Evolutionary conservation across 495 filamentous ascomycete genomes (phyloP).

Genomic region (Oidiodendron maius): DNA sequence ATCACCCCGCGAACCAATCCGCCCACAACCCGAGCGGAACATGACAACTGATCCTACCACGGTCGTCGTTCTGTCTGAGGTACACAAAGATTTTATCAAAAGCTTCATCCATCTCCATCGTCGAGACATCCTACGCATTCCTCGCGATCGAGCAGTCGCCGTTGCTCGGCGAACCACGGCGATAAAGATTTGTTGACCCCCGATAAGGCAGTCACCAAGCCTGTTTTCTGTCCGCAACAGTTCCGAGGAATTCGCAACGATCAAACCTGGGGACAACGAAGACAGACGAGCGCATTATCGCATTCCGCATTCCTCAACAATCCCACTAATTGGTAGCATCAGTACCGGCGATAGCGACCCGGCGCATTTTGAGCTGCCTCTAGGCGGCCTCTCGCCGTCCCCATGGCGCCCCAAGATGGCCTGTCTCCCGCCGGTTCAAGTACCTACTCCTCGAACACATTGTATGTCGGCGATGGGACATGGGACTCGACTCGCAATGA

Average conservation of each 20-base stretch:
- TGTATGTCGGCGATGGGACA: conserved; percentile 86
- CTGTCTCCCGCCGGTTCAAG: conserved; percentile 76
- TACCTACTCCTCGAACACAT: conserved; percentile 74
- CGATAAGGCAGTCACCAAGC: not conserved
- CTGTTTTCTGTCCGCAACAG: too few relatives aligned
- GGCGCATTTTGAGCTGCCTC: conserved; percentile 12
- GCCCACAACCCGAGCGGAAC: not conserved
- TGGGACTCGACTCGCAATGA: conserved; percentile 82
- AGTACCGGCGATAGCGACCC: not conserved
- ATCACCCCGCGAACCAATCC: conserved; percentile 3
- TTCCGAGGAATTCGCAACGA: not conserved
- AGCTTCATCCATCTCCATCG: not conserved
- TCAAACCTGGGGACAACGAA: not conserved
- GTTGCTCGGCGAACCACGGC: not conserved
- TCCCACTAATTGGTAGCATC: not conserved
- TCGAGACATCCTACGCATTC: not conserved
- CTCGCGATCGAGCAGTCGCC: not conserved
- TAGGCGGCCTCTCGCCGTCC: conserved; percentile 22
- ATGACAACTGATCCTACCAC: too few relatives aligned
- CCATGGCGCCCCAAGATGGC: conserved; percentile 44
- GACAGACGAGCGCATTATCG: not conserved
- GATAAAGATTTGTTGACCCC: not conserved
- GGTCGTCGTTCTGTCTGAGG: too few relatives aligned
- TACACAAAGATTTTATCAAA: too few relatives aligned
- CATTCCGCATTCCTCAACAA: not conserved